A percentile compares a stretch with the other conserved stretches of the same genome.
phyloP scores from a whole-genome alignment of 805 yeast species.

The Candida sanyiensis region DNA sequence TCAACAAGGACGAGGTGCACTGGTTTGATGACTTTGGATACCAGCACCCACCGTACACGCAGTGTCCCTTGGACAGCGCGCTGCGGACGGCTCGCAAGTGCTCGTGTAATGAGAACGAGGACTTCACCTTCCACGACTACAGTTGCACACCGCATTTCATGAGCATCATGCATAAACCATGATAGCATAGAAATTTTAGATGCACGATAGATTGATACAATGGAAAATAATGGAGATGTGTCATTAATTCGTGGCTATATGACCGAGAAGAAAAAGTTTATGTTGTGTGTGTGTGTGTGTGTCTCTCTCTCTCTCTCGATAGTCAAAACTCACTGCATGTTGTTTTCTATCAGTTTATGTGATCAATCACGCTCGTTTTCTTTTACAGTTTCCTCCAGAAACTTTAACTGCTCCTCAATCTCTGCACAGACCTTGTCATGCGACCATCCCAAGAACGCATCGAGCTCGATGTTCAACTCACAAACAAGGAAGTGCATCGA shows the following conservation, averaged over 20 bases:
- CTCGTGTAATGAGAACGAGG: slow-evolving; percentile 65
- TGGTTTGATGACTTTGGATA: slow-evolving; percentile 89
- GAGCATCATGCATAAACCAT: too few species aligned
- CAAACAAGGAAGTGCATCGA: slow-evolving; percentile 52
- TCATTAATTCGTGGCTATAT: too few species aligned
- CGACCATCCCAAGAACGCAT: slow-evolving; percentile 37
- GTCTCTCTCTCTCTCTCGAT: too few species aligned
- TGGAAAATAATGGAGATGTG: too few species aligned
- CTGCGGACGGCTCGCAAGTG: slow-evolving; percentile 58
- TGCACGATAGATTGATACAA: too few species aligned
- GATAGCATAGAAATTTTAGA: too few species aligned
- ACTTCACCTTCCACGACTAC: slow-evolving; percentile 66
- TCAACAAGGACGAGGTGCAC: slow-evolving; percentile 62
- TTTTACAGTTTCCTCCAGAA: slow-evolving; percentile 33
- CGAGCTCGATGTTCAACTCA: slow-evolving; percentile 40
- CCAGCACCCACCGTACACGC: slow-evolving; percentile 64
- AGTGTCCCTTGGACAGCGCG: too few species aligned
- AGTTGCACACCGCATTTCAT: slow-evolving; percentile 62
- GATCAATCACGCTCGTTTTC: slow-evolving; percentile 31
- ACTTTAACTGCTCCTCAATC: slow-evolving; percentile 39
- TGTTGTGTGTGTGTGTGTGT: too few species aligned
- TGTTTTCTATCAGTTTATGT: too few species aligned
- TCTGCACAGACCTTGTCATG: slow-evolving; percentile 44
- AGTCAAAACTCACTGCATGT: too few species aligned
- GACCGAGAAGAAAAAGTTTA: too few species aligned